Percentiles rank a stretch among this genome's conserved stretches.
phyloP scores from a whole-genome alignment of 2,329 filamentous ascomycete species.

The Aureobasidium sp. region DNA sequence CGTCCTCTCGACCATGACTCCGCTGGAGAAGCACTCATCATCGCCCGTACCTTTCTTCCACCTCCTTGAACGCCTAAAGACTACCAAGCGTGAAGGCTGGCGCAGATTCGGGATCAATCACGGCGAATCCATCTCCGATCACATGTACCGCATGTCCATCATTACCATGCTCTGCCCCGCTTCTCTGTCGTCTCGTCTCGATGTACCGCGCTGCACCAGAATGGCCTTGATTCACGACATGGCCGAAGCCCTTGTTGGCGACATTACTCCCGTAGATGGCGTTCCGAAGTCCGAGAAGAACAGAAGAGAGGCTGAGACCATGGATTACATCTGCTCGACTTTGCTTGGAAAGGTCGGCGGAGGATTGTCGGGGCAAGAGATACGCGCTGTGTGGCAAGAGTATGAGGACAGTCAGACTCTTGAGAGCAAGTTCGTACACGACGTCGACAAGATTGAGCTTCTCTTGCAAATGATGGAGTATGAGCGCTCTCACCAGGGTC shows the following conservation, averaged over 20 bases:
- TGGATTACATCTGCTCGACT: conserved; percentile 76
- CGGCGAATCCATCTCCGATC: conserved; percentile 89
- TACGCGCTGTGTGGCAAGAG: conserved; percentile 82
- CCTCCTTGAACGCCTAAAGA: conserved; percentile 88
- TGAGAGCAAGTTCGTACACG: conserved; percentile 86
- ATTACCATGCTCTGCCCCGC: conserved; percentile 88
- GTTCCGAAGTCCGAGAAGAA: conserved; percentile 83
- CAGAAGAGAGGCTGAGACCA: conserved; percentile 76
- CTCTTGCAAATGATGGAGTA: conserved; percentile 96
- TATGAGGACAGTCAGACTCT: conserved; percentile 83
- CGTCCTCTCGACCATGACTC: conserved; percentile 57
- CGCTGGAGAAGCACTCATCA: conserved; percentile 48
- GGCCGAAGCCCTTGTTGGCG: conserved; percentile 89
- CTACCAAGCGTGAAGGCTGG: conserved; percentile 94
- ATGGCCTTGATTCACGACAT: conserved; percentile 98
- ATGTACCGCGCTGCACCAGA: conserved; percentile 77
- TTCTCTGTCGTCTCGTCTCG: conserved; percentile 60
- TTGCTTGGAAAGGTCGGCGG: conserved; percentile 69
- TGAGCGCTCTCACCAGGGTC: conserved; percentile 61
- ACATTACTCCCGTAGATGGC: conserved; percentile 89
- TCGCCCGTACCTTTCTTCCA: conserved; percentile 92
- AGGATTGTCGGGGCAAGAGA: conserved; percentile 61
- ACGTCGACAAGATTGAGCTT: conserved; percentile 95
- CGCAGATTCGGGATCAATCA: conserved; percentile 68
- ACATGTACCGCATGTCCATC: conserved; percentile 99